These are phyloP conservation scores for Wickerhamomyces ciferrii DNA, from an alignment of 805 yeast genomes.

Conservation along the genomic window DNA sequence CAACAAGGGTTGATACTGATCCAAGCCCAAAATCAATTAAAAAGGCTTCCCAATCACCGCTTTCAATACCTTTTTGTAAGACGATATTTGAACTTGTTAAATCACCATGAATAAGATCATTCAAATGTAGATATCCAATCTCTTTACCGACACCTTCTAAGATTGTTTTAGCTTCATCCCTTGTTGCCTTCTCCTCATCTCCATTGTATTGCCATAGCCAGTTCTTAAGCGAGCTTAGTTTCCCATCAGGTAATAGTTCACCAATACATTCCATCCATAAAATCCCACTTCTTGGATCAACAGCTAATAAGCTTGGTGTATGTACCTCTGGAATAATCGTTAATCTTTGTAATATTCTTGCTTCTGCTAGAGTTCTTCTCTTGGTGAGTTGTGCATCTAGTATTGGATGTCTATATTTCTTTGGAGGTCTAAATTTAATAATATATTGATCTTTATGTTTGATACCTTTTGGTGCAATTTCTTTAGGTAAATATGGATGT, in stretches of 20 bases:
- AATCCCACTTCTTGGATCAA: constrained; percentile 74
- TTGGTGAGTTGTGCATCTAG: constrained; percentile 75
- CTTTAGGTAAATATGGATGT: constrained; percentile 61
- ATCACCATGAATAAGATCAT: constrained; percentile 90
- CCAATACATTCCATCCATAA: constrained; percentile 88
- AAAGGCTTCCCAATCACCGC: constrained; percentile 36
- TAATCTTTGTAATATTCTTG: constrained; percentile 64
- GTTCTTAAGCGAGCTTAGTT: constrained; percentile 61
- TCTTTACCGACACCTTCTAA: constrained; percentile 56
- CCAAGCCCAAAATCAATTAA: constrained; percentile 92
- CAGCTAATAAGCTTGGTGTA: constrained; percentile 69
- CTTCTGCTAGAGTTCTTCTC: constrained; percentile 80
- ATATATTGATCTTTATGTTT: constrained; percentile 39
- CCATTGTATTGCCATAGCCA: constrained; percentile 59
- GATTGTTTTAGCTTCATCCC: constrained; percentile 35
- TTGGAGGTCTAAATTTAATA: constrained; percentile 82
- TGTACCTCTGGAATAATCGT: constrained; percentile 40
- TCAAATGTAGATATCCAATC: constrained; percentile 66
- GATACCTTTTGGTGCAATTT: constrained; percentile 7
- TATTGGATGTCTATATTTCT: constrained; percentile 83
- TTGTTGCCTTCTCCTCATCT: constrained; percentile 21
- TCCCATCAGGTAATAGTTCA: constrained; percentile 40
- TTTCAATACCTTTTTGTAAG: constrained; percentile 27
- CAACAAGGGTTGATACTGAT: constrained; percentile 66
- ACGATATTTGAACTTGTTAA: constrained; percentile 86